Evolutionary conservation across 2,329 filamentous ascomycete genomes (phyloP).

Genomic region (Colletotrichum scovillei): DNA sequence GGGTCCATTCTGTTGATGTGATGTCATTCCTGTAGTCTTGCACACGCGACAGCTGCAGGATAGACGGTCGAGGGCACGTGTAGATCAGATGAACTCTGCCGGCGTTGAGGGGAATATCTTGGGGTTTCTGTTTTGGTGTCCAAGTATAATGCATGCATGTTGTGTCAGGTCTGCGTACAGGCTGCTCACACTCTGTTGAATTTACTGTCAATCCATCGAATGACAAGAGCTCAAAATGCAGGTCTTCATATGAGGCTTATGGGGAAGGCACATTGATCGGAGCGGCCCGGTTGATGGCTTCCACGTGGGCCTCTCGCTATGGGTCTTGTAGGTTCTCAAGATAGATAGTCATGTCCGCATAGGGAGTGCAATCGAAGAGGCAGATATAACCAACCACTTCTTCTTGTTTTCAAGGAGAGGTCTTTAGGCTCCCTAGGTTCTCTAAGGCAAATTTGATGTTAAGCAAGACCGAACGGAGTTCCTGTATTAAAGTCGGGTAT

Average conservation of each 20-base stretch:
- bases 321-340: too few relatives aligned
- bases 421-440: background rate
- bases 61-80: background rate
- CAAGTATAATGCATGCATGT: background rate
- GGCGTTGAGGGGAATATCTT: background rate
- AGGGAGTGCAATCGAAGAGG: background rate
- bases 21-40: background rate
- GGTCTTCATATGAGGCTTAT: background rate
- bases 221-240: too few relatives aligned
- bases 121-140: background rate
- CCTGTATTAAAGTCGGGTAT: background rate
- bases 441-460: rapidly evolving
- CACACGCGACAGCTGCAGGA: background rate
- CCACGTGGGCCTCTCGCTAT: background rate
- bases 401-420: background rate
- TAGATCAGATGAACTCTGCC: background rate
- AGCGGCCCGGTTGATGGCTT: conserved; percentile 1
- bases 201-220: too few relatives aligned
- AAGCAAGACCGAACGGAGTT: background rate
- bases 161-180: too few relatives aligned
- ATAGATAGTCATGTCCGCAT: too few relatives aligned
- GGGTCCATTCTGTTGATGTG: background rate
- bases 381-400: background rate
- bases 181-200: too few relatives aligned
- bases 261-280: background rate